phyloP scores from a whole-genome alignment of 129 eudicot species.

The Lactuca saligna region DNA sequence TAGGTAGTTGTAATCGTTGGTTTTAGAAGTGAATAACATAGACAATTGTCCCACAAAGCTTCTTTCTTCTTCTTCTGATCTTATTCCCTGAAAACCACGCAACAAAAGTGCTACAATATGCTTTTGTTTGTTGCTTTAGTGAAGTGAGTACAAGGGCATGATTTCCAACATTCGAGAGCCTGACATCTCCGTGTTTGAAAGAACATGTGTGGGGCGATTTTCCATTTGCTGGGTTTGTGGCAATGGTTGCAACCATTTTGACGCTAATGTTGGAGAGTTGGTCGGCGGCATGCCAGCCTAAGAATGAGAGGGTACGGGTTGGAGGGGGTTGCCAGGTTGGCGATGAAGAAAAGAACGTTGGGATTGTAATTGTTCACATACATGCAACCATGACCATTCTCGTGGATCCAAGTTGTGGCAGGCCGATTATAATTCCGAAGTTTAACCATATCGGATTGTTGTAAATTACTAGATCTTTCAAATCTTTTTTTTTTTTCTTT shows the following conservation, averaged over 20 bases:
- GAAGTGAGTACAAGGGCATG: no score
- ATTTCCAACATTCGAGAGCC: slow-evolving; percentile 3
- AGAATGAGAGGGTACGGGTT: not conserved
- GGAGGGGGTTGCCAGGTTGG: slow-evolving; percentile 15
- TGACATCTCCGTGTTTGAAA: slow-evolving; percentile 32
- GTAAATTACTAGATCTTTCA: slow-evolving; percentile 4
- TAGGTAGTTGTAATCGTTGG: no score
- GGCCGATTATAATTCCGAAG: slow-evolving; percentile 12
- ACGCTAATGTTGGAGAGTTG: slow-evolving; percentile 39
- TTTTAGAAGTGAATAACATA: no score
- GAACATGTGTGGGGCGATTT: slow-evolving; percentile 38
- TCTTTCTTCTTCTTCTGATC: no score
- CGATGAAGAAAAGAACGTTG: slow-evolving; percentile 29
- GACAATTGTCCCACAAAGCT: no score
- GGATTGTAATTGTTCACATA: slow-evolving; percentile 28
- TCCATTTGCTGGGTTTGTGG: slow-evolving; percentile 48
- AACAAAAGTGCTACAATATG: no score
- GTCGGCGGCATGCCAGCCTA: slow-evolving; percentile 23
- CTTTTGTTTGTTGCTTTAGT: no score
- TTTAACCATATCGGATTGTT: slow-evolving; percentile 32
- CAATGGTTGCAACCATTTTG: slow-evolving; percentile 35
- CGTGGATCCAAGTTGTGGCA: not conserved
- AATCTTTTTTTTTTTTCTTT: no score
- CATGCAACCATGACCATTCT: slow-evolving; percentile 43
- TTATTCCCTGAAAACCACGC: no score